These are phyloP conservation scores for Blastobotrys elegans DNA, from an alignment of 1,139 yeast species.

Conservation along the genomic window DNA sequence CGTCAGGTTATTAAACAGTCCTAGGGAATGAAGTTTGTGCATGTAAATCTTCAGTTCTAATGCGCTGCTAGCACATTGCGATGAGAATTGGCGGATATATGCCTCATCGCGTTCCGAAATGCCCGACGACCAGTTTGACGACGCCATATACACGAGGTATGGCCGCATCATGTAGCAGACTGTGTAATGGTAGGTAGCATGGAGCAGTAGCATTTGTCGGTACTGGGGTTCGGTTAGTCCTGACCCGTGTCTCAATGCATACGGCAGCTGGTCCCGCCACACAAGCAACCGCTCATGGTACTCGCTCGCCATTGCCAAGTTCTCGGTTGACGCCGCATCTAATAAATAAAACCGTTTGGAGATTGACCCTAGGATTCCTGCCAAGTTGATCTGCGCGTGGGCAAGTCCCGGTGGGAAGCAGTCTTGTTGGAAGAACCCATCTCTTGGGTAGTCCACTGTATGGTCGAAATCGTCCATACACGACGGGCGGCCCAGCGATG, in stretches of 20 bases:
- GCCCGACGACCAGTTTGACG: conserved; percentile 1
- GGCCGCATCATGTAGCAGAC: conserved; percentile 14
- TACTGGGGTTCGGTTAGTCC: conserved; percentile 3
- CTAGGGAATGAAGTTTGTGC: conserved; percentile 11
- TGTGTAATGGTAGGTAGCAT: conserved; percentile 13
- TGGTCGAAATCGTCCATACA: conserved; percentile 38
- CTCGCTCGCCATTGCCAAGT: conserved; percentile 6
- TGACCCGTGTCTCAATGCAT: conserved; percentile 2
- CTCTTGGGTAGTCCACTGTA: conserved; percentile 13
- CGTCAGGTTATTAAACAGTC: conserved; percentile 8
- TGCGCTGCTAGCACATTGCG: conserved; percentile 13
- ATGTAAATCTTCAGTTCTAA: conserved; percentile 10
- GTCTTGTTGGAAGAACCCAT: conserved; percentile 6
- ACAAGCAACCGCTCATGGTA: conserved; percentile 10
- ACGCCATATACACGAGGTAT: conserved; percentile 9
- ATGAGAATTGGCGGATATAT: conserved; percentile 7
- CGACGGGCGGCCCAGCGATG: conserved; percentile 52
- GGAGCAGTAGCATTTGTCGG: conserved; percentile 5
- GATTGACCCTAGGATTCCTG: conserved; percentile 11
- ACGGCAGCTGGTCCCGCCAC: conserved; percentile 15
- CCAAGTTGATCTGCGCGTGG: conserved; percentile 11
- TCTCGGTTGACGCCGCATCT: conserved; percentile 12
- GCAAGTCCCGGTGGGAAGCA: conserved; percentile 1
- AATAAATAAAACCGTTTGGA: conserved; percentile 13
- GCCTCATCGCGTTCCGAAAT: conserved; percentile 4